phyloP scores from a whole-genome alignment of 371 early-diverging fungal genomes.

The Mucor plumbeus region DNA sequence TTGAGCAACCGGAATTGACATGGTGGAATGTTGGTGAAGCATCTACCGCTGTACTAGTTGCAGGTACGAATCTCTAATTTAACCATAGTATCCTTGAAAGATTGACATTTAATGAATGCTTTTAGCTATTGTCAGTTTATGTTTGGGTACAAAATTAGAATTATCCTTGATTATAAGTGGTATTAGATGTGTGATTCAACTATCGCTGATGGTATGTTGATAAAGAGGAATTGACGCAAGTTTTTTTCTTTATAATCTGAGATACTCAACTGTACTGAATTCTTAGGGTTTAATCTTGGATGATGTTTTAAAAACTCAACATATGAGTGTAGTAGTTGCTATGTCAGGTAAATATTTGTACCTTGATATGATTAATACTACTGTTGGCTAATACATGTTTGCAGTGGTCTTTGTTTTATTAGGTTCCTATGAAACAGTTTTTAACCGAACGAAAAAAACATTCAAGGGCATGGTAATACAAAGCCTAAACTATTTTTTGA shows the following conservation, averaged over 20 bases:
- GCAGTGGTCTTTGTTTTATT: slow-evolving; percentile 43
- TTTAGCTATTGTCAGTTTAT: slow-evolving; percentile 40
- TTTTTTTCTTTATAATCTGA: not conserved
- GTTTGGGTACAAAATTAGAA: slow-evolving; percentile 46
- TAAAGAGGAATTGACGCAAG: no score
- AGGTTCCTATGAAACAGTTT: slow-evolving; percentile 50
- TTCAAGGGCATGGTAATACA: slow-evolving; percentile 45
- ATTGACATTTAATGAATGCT: not conserved
- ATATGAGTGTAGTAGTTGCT: slow-evolving; percentile 38
- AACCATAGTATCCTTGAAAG: not conserved
- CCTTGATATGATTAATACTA: not conserved
- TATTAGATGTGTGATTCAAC: slow-evolving; percentile 50
- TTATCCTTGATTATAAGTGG: slow-evolving; percentile 43
- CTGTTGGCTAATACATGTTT: not conserved
- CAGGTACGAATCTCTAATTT: slow-evolving; percentile 32
- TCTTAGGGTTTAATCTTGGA: slow-evolving; percentile 47
- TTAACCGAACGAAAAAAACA: slow-evolving; percentile 48
- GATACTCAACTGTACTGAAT: not conserved
- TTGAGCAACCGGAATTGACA: slow-evolving; percentile 27
- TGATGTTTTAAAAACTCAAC: slow-evolving; percentile 44
- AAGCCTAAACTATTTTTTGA: not conserved
- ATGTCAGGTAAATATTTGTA: slow-evolving; percentile 41
- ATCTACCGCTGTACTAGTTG: slow-evolving; percentile 41
- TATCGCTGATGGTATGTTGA: slow-evolving; percentile 47
- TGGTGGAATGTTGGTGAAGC: slow-evolving; percentile 51